Conservation (phyloP, 805 yeast genomes). For the Metschnikowia similis region DNA sequence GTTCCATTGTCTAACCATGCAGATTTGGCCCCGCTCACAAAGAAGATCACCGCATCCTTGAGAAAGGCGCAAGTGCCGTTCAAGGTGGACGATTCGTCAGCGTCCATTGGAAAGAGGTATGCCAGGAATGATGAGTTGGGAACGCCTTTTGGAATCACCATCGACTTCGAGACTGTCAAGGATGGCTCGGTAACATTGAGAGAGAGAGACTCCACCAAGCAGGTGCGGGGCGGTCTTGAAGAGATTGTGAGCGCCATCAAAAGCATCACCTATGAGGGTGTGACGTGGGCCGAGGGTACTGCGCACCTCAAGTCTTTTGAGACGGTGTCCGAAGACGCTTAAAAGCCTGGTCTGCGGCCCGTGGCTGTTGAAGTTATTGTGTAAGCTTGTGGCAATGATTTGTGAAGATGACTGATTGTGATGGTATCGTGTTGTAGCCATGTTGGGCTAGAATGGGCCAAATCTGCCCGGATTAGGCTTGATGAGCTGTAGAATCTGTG, state of each 20-base stretch:
- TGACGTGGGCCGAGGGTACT: slow-evolving; percentile 85
- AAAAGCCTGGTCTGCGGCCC: not conserved
- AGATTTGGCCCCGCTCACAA: slow-evolving; percentile 70
- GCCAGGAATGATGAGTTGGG: slow-evolving; percentile 98
- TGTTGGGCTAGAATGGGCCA: no score
- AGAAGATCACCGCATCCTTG: slow-evolving; percentile 63
- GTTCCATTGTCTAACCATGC: slow-evolving; percentile 90
- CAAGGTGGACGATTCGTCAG: slow-evolving; percentile 95
- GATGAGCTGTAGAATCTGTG: no score
- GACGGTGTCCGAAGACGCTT: slow-evolving; percentile 17
- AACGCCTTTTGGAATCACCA: slow-evolving; percentile 97
- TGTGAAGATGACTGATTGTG: no score
- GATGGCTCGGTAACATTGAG: slow-evolving; percentile 90
- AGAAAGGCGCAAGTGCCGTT: slow-evolving; percentile 84
- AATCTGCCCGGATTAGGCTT: no score
- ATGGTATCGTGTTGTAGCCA: no score
- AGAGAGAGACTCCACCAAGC: slow-evolving; percentile 95
- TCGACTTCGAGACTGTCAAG: slow-evolving; percentile 87
- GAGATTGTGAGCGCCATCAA: slow-evolving; percentile 69
- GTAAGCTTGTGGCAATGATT: no score
- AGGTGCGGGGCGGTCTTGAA: slow-evolving; percentile 85
- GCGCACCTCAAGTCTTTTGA: slow-evolving; percentile 67
- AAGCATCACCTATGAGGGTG: slow-evolving; percentile 69
- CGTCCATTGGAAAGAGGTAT: slow-evolving; percentile 96
- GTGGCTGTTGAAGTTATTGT: no score